Percentiles rank a stretch among this genome's conserved stretches.
Evolutionary conservation across 2,329 filamentous ascomycete genomes (phyloP).

Genomic region (Pseudocercospora fijiensis): DNA sequence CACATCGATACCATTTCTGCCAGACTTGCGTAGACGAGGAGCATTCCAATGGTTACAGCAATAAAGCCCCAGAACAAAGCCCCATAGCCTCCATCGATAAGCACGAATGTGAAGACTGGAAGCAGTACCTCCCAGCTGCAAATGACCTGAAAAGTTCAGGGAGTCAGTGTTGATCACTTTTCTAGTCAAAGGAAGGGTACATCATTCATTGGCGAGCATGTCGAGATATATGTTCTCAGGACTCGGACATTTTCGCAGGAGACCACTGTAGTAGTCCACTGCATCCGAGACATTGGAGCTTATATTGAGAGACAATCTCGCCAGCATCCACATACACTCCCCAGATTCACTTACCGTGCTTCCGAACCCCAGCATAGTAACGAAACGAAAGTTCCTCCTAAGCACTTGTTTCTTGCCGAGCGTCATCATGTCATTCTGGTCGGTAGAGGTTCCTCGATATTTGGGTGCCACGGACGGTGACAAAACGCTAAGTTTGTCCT

Average conservation of each 20-base stretch:
- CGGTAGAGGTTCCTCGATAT: slow-evolving; percentile 27
- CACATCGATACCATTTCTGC: slow-evolving; percentile 16
- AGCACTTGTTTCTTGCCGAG: slow-evolving; percentile 27
- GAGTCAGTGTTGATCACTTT: no score
- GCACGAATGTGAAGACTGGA: slow-evolving; percentile 9
- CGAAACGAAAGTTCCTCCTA: slow-evolving; percentile 14
- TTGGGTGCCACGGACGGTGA: slow-evolving; percentile 23
- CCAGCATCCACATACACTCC: no score
- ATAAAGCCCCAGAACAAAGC: slow-evolving; percentile 14
- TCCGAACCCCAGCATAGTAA: slow-evolving; percentile 18
- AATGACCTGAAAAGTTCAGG: no score
- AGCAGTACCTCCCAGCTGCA: slow-evolving; percentile 14
- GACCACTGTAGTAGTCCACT: no score
- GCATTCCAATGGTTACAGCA: slow-evolving; percentile 4
- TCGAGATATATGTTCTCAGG: no score
- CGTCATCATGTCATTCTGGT: slow-evolving; percentile 28
- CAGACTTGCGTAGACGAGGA: slow-evolving; percentile 9
- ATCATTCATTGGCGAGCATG: no score
- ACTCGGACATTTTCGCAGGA: no score
- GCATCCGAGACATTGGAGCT: no score
- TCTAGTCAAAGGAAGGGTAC: no score
- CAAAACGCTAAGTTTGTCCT: slow-evolving; percentile 11
- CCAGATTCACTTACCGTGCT: no score
- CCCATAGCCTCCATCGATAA: slow-evolving; percentile 11
- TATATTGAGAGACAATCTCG: no score